Conservation (phyloP, 176 grass and related monocot genomes). For the Oryza longistaminata region DNA sequence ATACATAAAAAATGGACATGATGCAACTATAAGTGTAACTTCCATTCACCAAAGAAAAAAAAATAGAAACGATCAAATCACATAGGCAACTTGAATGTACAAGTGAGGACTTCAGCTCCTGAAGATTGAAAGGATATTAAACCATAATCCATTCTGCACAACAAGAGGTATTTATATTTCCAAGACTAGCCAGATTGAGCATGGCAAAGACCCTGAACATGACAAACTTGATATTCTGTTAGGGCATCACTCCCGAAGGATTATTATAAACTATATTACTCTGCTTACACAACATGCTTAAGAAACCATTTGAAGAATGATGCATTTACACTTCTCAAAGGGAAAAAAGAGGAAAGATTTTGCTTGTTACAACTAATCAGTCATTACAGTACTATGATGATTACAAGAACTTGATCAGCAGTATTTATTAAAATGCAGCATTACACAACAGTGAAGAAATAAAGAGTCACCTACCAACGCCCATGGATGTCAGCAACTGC, state of each 20-base stretch:
- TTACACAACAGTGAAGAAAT: slow-evolving; percentile 23
- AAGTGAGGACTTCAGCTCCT: neutral
- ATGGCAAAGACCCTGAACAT: neutral
- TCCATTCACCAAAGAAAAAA: neutral
- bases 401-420: neutral
- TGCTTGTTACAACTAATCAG: neutral
- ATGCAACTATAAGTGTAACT: neutral
- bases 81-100: slow-evolving; percentile 4
- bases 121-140: slow-evolving; percentile 15
- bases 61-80: neutral
- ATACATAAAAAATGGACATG: slow-evolving; percentile 21
- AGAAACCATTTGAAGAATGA: neutral
- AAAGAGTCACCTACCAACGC: slow-evolving; percentile 66
- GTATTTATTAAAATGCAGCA: slow-evolving; percentile 1
- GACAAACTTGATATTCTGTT: slow-evolving; percentile 2
- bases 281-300: neutral
- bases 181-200: slow-evolving; percentile 13
- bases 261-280: neutral
- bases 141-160: neutral
- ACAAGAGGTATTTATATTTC: neutral
- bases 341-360: neutral
- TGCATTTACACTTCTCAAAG: slow-evolving; percentile 3
- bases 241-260: neutral
- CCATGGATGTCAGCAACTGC: slow-evolving; percentile 78
- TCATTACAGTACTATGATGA: neutral